Percentiles rank a stretch among this genome's conserved stretches.
These are phyloP conservation scores for Phylloboletellus chloephorus DNA, from an alignment of 1,284 basidiomycete species.

Conservation along the genomic window DNA sequence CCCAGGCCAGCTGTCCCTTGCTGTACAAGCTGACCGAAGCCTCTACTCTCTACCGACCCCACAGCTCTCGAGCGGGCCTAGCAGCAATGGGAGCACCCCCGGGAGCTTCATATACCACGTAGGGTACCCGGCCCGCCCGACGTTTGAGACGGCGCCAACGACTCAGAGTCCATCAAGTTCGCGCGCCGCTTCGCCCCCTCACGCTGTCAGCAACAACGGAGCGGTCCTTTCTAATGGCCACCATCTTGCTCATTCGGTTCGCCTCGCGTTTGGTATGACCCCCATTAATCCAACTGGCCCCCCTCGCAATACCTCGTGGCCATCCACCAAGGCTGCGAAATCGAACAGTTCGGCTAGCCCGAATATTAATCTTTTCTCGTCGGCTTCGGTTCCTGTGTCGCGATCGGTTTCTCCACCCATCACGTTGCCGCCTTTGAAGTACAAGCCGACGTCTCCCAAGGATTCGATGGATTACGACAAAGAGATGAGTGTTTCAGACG, in stretches of 20 bases:
- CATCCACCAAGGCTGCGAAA: conserved; percentile 29
- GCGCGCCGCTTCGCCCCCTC: conserved; percentile 34
- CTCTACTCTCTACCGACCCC: conserved; percentile 46
- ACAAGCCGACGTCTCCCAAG: conserved; percentile 31
- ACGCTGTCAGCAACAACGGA: conserved; percentile 13
- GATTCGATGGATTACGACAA: conserved; percentile 13
- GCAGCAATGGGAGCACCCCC: conserved; percentile 54
- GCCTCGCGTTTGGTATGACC: conserved; percentile 85
- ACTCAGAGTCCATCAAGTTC: conserved; percentile 30
- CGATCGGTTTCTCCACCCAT: conserved; percentile 65
- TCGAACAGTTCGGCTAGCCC: conserved; percentile 11
- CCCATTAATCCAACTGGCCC: conserved; percentile 55
- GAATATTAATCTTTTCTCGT: conserved; percentile 12
- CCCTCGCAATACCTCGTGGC: conserved; percentile 36
- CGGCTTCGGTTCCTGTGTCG: conserved; percentile 46
- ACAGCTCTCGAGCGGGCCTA: conserved; percentile 55
- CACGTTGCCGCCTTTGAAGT: conserved; percentile 59
- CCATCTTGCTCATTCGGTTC: conserved; percentile 74
- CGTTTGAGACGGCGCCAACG: conserved; percentile 21
- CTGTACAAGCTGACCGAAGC: conserved; percentile 32
- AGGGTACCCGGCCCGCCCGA: conserved; percentile 18
- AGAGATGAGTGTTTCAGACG: conserved; percentile 20
- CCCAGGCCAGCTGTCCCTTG: conserved; percentile 29
- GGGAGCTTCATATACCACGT: conserved; percentile 37
- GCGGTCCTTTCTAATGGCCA: conserved; percentile 37